Evolutionary conservation across 352 stramenopile genomes (phyloP).

Genomic region (Pythium aphanidermatum): DNA sequence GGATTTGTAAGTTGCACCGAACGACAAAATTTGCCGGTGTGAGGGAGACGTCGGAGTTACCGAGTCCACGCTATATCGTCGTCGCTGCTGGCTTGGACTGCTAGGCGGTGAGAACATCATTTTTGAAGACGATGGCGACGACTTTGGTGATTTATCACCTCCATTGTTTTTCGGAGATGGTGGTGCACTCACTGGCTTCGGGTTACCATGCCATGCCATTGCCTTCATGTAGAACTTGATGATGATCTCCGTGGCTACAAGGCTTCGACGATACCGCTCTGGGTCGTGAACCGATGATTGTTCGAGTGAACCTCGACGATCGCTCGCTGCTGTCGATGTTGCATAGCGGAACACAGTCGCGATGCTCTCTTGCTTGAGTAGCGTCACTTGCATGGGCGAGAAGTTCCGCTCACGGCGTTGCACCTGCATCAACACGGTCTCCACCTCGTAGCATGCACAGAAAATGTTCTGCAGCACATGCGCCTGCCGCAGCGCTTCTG

Average conservation of each 20-base stretch:
- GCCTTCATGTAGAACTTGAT: constrained; percentile 67
- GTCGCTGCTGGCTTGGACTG: constrained; percentile 7
- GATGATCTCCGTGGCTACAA: constrained; percentile 71
- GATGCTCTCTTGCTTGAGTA: constrained; percentile 56
- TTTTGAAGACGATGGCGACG: constrained; percentile 5
- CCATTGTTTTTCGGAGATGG: constrained; percentile 13
- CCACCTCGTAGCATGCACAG: constrained; percentile 67
- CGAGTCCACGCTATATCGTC: constrained; percentile 15
- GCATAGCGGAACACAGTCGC: constrained; percentile 59
- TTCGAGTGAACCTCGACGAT: constrained; percentile 1
- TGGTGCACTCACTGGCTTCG: constrained; percentile 16
- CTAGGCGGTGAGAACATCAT: constrained; percentile 14
- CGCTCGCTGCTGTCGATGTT: constrained; percentile 24
- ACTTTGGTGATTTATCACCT: background rate
- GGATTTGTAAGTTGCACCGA: constrained; percentile 14
- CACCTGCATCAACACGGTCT: constrained; percentile 56
- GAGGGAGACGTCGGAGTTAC: constrained; percentile 4
- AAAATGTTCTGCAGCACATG: constrained; percentile 65
- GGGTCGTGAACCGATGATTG: constrained; percentile 11
- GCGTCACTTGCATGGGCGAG: constrained; percentile 57
- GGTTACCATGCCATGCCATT: constrained; percentile 60
- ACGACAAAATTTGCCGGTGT: constrained; percentile 17
- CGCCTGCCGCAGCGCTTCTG: constrained; percentile 53
- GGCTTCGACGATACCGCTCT: constrained; percentile 47
- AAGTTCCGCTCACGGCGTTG: constrained; percentile 52